These are phyloP conservation scores for Paracamarosporium sp. DNA, from an alignment of 2,329 filamentous ascomycete genomes.

Conservation along the genomic window DNA sequence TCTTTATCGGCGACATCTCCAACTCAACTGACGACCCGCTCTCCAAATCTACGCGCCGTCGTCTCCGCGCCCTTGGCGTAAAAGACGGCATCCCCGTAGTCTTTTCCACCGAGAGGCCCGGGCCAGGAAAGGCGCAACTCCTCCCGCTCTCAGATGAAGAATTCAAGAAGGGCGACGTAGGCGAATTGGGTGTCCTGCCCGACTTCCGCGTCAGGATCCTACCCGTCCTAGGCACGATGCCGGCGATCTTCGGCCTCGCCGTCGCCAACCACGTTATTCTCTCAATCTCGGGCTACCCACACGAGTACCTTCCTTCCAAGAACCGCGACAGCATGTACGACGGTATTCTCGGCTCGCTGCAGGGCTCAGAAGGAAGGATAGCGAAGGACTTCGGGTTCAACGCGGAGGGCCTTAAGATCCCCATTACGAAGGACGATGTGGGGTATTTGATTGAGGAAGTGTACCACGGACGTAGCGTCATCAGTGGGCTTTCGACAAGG, in stretches of 20 bases:
- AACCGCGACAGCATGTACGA: conserved; percentile 92
- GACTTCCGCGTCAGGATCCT: conserved; percentile 96
- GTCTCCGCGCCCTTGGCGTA: conserved; percentile 78
- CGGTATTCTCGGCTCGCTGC: conserved; percentile 75
- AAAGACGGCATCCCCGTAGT: conserved; percentile 88
- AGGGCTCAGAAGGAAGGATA: conserved; percentile 79
- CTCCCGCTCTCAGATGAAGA: conserved; percentile 88
- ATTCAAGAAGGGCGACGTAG: conserved; percentile 82
- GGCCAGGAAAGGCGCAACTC: conserved; percentile 88
- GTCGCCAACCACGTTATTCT: conserved; percentile 93
- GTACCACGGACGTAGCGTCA: conserved; percentile 79
- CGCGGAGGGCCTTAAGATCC: conserved; percentile 76
- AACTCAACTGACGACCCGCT: conserved; percentile 86
- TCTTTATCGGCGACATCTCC: conserved; percentile 91
- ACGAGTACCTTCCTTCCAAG: conserved; percentile 82
- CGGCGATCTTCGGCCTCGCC: conserved; percentile 90
- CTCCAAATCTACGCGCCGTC: conserved; percentile 81
- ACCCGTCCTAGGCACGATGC: conserved; percentile 95
- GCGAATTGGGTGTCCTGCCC: conserved; percentile 85
- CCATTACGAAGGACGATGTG: conserved; percentile 79
- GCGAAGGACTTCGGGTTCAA: conserved; percentile 62
- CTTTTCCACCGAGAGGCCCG: conserved; percentile 89
- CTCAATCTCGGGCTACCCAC: conserved; percentile 79
- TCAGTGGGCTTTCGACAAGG: conserved; percentile 82
- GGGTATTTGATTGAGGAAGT: conserved; percentile 91